phyloP scores from a whole-genome alignment of 257 asterid genomes.

The Nicotiana attenuata region DNA sequence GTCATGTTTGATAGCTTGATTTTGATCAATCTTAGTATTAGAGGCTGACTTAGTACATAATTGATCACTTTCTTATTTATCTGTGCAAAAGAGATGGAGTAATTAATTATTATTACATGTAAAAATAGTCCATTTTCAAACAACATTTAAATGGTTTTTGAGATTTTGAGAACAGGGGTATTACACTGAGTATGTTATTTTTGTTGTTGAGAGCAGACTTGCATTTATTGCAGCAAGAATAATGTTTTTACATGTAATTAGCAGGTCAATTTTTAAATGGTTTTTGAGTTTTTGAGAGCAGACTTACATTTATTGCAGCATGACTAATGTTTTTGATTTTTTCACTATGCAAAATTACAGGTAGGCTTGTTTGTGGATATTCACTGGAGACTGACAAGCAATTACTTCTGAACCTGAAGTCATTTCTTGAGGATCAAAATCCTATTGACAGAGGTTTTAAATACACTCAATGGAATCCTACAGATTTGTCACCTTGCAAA shows the following conservation, averaged over 20 bases:
- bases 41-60: background rate
- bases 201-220: background rate
- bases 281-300: background rate
- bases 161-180: no score
- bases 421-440: constrained; percentile 42
- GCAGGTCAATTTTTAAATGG: background rate
- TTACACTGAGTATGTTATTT: no score
- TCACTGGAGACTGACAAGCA: constrained; percentile 61
- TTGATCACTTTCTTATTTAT: background rate
- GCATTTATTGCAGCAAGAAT: background rate
- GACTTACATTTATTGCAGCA: background rate
- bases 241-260: background rate
- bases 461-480: constrained; percentile 47
- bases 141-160: background rate
- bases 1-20: background rate
- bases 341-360: constrained; percentile 25
- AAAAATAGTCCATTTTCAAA: background rate
- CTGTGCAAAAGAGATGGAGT: background rate
- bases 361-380: constrained; percentile 50
- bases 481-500: constrained; percentile 52
- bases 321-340: background rate
- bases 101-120: no score
- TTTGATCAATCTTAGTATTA: background rate
- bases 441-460: constrained; percentile 52
- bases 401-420: constrained; percentile 42